Base-by-base conservation (phyloP, 495 filamentous ascomycete species). In the Penicillium samsonianum region DNA sequence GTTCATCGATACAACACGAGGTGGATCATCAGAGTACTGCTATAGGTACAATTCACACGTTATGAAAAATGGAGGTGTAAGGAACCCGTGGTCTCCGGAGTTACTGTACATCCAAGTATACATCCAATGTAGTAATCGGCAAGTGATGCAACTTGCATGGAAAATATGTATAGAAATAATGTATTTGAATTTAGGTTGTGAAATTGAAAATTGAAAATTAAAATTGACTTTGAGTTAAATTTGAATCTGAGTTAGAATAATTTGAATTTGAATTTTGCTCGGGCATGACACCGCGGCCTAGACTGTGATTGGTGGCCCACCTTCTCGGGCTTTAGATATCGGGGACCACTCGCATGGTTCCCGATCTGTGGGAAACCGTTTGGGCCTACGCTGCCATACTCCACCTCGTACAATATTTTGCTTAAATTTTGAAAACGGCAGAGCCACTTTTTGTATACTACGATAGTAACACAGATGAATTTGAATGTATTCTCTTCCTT, bases 301-400 rank as follows among this genome's bases (percentile, higher is more conserved):
- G 28, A 17, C 51, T 4, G 20, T 65, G 22, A 59, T 59, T 65
- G 65, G 65, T 38, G 44, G 51, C 48, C 44, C 54, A 23, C 38
- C 33, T 5, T 33, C 44, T 60, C 65, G 65, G 65, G 63, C 59
- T 68, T 68, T 46, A 65, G 45, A 60, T 53, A 10, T 68, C 65
- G 65, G 65, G 65, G 60, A 68, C 65, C 65, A 68, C 59, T 55
- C 46, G 42, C 42, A 63, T 63, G 63, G 65, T 63, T 30, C 65
- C 65, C 65, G 65, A 65, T 61, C 65, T 55, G 62, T 65, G 57
- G 60, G 62, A 59, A 65, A 57, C 60, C 63, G 60, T 65, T 67
- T 55, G 45, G 58, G 50, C 48, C 44, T 35, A 50, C 31, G 11
- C 49, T 50, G 35, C 44, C 47, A 48, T 17, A 50, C 48, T 43